Conservation (phyloP, 1,284 basidiomycete species). For the Sporisorium scitamineum region DNA sequence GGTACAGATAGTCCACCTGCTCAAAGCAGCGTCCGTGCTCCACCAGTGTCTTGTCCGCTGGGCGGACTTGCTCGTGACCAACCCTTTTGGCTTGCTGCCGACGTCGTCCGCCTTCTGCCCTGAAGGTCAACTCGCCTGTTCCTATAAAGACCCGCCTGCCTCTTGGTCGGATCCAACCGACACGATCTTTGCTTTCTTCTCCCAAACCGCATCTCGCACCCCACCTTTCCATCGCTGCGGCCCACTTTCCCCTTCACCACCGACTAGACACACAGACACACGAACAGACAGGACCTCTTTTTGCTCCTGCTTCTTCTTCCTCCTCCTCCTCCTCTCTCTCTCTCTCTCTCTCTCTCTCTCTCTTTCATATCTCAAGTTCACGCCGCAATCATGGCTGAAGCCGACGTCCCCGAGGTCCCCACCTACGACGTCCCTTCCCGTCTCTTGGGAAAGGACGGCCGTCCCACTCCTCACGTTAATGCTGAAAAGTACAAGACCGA, state of each 20-base stretch:
- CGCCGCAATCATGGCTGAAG: constrained; percentile 36
- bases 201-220: neutral
- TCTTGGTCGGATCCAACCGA: neutral
- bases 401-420: constrained; percentile 48
- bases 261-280: constrained; percentile 2
- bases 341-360: too few species aligned
- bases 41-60: neutral
- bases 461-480: constrained; percentile 58
- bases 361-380: neutral
- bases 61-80: neutral
- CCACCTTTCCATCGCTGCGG: neutral
- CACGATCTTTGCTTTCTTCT: neutral
- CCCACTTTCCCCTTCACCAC: neutral
- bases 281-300: neutral
- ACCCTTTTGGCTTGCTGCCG: neutral
- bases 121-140: too few species aligned
- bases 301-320: too few species aligned
- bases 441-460: constrained; percentile 53
- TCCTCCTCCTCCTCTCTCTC: too few species aligned
- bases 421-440: constrained; percentile 58
- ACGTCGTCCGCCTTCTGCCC: neutral
- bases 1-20: neutral
- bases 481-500: constrained; percentile 53
- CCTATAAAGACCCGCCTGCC: neutral
- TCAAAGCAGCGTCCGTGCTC: neutral